These are phyloP conservation scores for Byssoonygena ceratinophila DNA, from an alignment of 2,329 filamentous ascomycete species.

Conservation along the genomic window DNA sequence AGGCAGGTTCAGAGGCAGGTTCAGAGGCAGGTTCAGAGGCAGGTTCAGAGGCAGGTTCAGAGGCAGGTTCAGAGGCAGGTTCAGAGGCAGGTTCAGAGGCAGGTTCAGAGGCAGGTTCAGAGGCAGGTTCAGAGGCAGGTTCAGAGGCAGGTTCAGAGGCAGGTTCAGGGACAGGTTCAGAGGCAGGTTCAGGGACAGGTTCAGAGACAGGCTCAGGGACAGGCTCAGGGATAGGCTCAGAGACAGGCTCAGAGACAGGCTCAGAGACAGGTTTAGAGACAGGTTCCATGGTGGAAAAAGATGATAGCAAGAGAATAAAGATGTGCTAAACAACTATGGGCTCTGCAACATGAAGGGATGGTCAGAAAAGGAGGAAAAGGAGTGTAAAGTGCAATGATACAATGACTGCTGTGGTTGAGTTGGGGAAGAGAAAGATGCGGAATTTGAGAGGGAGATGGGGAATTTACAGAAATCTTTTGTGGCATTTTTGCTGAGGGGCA, in stretches of 20 bases:
- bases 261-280: neutral
- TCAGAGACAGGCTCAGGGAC: neutral
- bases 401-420: neutral
- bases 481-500: no score
- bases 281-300: neutral
- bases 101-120: neutral
- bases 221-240: no score
- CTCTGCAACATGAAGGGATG: neutral
- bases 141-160: neutral
- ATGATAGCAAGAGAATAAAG: neutral
- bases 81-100: neutral
- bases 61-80: neutral
- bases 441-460: neutral
- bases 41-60: neutral
- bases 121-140: neutral
- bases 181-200: neutral
- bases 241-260: no score
- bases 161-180: neutral
- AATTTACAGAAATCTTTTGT: constrained; percentile 3
- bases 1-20: neutral
- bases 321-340: neutral
- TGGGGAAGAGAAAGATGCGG: neutral
- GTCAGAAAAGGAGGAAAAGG: neutral
- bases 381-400: neutral
- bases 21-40: neutral